These are phyloP conservation scores for Blastomyces gilchristii DNA, from an alignment of 2,329 filamentous ascomycete species.

Conservation along the genomic window DNA sequence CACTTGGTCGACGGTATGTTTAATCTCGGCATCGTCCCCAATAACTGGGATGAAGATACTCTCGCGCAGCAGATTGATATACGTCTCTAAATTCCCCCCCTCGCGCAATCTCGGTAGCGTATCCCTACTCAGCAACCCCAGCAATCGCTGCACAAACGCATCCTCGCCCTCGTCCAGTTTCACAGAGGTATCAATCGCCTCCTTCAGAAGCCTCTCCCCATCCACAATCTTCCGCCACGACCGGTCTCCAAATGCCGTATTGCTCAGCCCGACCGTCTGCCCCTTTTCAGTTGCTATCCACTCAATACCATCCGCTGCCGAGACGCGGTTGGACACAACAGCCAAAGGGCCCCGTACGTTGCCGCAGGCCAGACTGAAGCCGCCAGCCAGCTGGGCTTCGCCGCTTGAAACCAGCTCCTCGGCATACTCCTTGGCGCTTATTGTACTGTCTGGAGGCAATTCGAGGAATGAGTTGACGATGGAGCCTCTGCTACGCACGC, in stretches of 20 bases:
- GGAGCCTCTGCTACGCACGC: constrained; percentile 44
- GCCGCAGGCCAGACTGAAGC: constrained; percentile 54
- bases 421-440: constrained; percentile 43
- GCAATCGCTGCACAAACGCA: constrained; percentile 42
- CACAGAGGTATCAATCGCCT: constrained; percentile 40
- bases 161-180: constrained; percentile 36
- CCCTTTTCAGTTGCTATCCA: constrained; percentile 41
- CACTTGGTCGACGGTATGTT: constrained; percentile 25
- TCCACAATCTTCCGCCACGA: constrained; percentile 53
- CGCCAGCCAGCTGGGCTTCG: constrained; percentile 45
- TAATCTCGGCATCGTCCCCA: constrained; percentile 35
- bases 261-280: constrained; percentile 51
- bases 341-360: constrained; percentile 44
- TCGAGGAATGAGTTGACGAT: constrained; percentile 53
- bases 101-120: constrained; percentile 43
- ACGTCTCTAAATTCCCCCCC: constrained; percentile 44
- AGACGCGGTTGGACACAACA: constrained; percentile 53
- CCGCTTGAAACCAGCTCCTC: constrained; percentile 45
- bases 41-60: constrained; percentile 53
- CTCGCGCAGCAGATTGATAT: constrained; percentile 46
- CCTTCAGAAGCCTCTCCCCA: constrained; percentile 45
- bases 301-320: constrained; percentile 40
- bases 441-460: constrained; percentile 28
- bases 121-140: constrained; percentile 45
- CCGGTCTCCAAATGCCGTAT: constrained; percentile 48